Base-by-base conservation (phyloP, 2,329 filamentous ascomycete genomes). In the Alternaria sp. region DNA sequence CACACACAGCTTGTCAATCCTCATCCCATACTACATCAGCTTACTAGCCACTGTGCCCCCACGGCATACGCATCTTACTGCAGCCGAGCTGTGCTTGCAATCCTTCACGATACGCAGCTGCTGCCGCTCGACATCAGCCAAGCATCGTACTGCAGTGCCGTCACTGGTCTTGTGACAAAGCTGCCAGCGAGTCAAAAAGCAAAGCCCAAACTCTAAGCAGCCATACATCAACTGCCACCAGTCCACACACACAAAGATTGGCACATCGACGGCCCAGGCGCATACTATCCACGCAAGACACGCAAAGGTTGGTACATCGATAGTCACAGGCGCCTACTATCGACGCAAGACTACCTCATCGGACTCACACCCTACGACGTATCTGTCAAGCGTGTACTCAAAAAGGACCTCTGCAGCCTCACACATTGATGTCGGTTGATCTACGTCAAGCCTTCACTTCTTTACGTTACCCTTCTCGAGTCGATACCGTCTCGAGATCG, bases 351-450 rank as follows among this genome's bases (percentile, higher is more conserved):
- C 62, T 60, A 66, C 70, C 66, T 70, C 68, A 64, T 69, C 65
- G 59, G 58, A 66, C 62, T 63, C 59, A 30, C 67, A 59, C 61
- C 19, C 65, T 62, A 45, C 45, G 52, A 40, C 36, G 36, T 40
- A 40, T 56, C 17, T 55, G 45, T 64, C 47, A 30, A 69, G 54
- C 58, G 65, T 51, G 64, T 66, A 64, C 64, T 68, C 55, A 68
- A 72, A 73, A 72, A 74, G 72, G 72, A 69, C 68, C 72, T 72
- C 63, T 67, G 60, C 57, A 75, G 65, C 68, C 67, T 68, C 69
- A 62, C 68, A 68, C 65, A 78, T 86, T 86, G 85, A 87, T 87
- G 85, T 87, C 85, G 85, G 85, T 86, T 86, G 84, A 86, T 80
- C 78, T 84, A 77, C 84, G 85, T 78, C 80, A 82, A 79, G 83